These are phyloP conservation scores for Pecoramyces ruminantium DNA, from an alignment of 192 early-diverging fungal species.

Conservation along the genomic window DNA sequence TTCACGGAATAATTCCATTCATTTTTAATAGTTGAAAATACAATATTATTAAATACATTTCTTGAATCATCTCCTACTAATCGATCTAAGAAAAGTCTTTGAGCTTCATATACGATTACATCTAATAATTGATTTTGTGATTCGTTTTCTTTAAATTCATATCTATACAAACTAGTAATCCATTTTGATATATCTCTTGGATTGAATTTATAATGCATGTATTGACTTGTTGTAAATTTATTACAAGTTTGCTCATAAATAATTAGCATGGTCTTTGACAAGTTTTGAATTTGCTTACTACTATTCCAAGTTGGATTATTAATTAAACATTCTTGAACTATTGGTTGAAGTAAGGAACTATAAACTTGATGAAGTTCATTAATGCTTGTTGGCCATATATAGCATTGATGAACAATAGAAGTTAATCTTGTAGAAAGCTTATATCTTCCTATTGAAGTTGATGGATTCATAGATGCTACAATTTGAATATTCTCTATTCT, in stretches of 20 bases:
- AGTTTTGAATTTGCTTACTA: slow-evolving; percentile 19
- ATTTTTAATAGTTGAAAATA: slow-evolving; percentile 11
- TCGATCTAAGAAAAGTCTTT: slow-evolving; percentile 27
- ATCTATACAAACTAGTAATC: slow-evolving; percentile 17
- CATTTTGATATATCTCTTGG: slow-evolving; percentile 28
- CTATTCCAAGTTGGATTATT: slow-evolving; percentile 19
- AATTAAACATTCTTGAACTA: slow-evolving; percentile 10
- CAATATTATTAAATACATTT: slow-evolving; percentile 15
- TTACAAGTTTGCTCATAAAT: slow-evolving; percentile 19
- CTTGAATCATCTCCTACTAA: slow-evolving; percentile 15
- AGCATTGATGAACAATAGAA: slow-evolving; percentile 20
- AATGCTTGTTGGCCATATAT: slow-evolving; percentile 21
- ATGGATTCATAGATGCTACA: slow-evolving; percentile 37
- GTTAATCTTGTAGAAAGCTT: slow-evolving; percentile 31
- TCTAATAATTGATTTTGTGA: slow-evolving; percentile 15
- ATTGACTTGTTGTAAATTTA: slow-evolving; percentile 27
- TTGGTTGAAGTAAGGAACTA: slow-evolving; percentile 14
- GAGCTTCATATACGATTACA: slow-evolving; percentile 22
- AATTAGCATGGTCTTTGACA: slow-evolving; percentile 22
- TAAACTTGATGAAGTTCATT: slow-evolving; percentile 28
- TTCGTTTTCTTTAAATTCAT: slow-evolving; percentile 16
- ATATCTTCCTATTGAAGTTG: slow-evolving; percentile 24
- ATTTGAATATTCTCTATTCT: slow-evolving; percentile 36
- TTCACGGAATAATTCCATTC: slow-evolving; percentile 23
- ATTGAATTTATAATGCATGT: slow-evolving; percentile 32